phyloP scores from a whole-genome alignment of 1,284 basidiomycete species.

The Apiotrichum montevideense region DNA sequence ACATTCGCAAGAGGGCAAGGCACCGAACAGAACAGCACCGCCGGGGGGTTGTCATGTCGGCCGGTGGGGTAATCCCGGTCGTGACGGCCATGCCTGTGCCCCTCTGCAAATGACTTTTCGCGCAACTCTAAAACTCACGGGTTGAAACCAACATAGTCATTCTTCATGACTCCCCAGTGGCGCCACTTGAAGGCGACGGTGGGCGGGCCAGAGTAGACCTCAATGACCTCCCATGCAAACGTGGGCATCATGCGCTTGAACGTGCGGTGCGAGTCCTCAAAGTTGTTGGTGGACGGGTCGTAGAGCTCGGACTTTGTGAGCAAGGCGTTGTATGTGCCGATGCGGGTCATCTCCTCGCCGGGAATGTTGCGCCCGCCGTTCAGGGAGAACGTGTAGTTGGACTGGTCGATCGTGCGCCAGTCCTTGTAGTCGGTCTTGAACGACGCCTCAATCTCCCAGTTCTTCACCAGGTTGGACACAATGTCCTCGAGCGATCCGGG shows the following conservation, averaged over 20 bases:
- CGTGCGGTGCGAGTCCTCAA: constrained; percentile 8
- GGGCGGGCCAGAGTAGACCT: constrained; percentile 17
- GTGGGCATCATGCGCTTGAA: constrained; percentile 21
- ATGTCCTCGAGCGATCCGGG: constrained; percentile 13
- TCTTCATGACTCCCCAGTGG: constrained; percentile 20
- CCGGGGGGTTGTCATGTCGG: no score
- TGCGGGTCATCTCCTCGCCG: constrained; percentile 9
- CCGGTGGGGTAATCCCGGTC: no score
- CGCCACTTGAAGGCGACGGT: constrained; percentile 13
- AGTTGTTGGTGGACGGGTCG: constrained; percentile 13
- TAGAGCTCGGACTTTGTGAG: constrained; percentile 10
- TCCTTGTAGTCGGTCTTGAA: constrained; percentile 18
- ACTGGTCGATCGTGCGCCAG: constrained; percentile 6
- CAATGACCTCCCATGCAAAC: constrained; percentile 17
- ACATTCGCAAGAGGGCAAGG: no score
- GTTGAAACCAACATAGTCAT: constrained; percentile 16
- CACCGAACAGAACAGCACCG: no score
- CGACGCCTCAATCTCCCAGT: constrained; percentile 20
- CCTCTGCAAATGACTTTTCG: no score
- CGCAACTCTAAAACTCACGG: background rate
- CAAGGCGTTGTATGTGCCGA: constrained; percentile 17
- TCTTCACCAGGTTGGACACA: constrained; percentile 18
- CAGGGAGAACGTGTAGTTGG: constrained; percentile 10
- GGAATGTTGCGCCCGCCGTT: constrained; percentile 11
- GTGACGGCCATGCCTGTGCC: no score